Base-by-base conservation (phyloP, 371 early-diverging fungal genomes). In the Smittium culicis region DNA sequence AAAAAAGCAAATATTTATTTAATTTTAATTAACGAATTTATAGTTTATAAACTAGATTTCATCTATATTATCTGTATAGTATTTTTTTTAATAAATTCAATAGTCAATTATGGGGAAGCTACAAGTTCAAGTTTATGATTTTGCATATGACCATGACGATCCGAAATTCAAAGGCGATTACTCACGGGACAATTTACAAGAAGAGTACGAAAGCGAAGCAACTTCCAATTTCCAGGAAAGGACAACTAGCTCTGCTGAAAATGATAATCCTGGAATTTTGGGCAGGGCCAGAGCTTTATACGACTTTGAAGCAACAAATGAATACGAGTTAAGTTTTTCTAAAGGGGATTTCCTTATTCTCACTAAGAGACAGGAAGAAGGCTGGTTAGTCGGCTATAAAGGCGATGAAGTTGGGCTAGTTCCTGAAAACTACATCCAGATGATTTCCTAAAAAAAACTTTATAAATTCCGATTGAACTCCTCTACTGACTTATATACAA, bases 401-500 rank as follows among this genome's bases (percentile, higher is more conserved):
- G 75, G 72, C 24, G 78, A 73, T 25, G 76, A 81, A 61, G 80
- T 81, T 14, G 89, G 89, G 14, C 72, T 88, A 66, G 80, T 88
- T 60, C 89, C 89, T 56, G 88, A 86, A 68, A 86, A 85, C 66
- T 88, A 87, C 72, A 83, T 88, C 24, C 79, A 82, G 72, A 68
- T 85, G 62, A 66, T 81, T 24, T 64, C 57, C 25, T 14, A 8
- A 35, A 32, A 45, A n/a, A n/a, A n/a, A n/a, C n/a, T n/a, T n/a
- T n/a, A n/a, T n/a, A n/a, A n/a, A n/a, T n/a, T n/a, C n/a, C n/a
- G n/a, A n/a, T n/a, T n/a, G n/a, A n/a, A n/a, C n/a, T n/a, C n/a
- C n/a, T n/a, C n/a, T n/a, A n/a, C n/a, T n/a, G n/a, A n/a, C n/a
- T n/a, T n/a, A n/a, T n/a, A n/a, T n/a, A n/a, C n/a, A n/a, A n/a